Percentiles rank a stretch among this genome's conserved stretches.
phyloP scores from a whole-genome alignment of 1,139 yeast species.

The Lodderomyces metapsilosis region DNA sequence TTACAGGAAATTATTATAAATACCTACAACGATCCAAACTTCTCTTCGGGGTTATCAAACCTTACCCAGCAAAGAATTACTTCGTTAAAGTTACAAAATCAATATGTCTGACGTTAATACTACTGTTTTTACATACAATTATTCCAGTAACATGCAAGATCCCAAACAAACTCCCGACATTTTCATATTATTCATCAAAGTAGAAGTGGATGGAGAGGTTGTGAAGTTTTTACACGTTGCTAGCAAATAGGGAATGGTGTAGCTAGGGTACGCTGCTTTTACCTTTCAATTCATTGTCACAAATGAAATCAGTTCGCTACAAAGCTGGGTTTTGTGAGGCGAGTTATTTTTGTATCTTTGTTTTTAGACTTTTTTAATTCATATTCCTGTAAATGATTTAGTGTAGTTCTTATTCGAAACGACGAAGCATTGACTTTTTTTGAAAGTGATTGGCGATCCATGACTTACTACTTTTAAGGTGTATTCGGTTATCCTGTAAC shows the following conservation, averaged over 20 bases:
- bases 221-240: conserved; percentile 1
- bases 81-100: background rate
- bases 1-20: background rate
- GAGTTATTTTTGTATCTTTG: no score
- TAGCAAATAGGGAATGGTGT: no score
- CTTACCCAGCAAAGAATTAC: background rate
- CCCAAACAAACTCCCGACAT: background rate
- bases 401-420: no score
- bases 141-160: background rate
- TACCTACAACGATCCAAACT: background rate
- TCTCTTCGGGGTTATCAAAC: background rate
- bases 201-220: conserved; percentile 2
- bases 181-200: background rate
- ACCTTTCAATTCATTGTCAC: background rate
- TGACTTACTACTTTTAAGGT: no score
- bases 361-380: no score
- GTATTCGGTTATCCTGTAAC: no score
- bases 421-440: no score
- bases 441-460: no score
- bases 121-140: conserved; percentile 2
- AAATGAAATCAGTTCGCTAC: no score
- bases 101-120: conserved; percentile 3
- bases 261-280: no score
- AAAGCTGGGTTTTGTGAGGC: no score
- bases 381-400: no score